Evolutionary conservation across 2,329 filamentous ascomycete genomes (phyloP).

Genomic region (Cladosporium sp.): DNA sequence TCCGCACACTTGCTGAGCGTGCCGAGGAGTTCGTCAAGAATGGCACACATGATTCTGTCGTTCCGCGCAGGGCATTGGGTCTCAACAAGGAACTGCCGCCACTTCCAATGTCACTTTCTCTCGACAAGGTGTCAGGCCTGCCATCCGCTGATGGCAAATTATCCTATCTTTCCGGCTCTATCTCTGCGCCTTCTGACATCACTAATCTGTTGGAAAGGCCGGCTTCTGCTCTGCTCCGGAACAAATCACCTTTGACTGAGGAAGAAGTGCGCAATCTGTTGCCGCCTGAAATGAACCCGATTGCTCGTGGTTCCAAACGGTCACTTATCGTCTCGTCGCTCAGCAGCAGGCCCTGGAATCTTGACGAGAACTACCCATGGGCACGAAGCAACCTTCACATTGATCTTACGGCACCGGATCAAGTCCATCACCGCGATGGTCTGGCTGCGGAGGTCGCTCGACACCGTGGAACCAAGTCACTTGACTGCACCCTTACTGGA

Average conservation of each 20-base stretch:
- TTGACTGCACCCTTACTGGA: conserved; percentile 27
- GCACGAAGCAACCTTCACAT: conserved; percentile 41
- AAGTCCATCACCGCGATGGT: conserved; percentile 34
- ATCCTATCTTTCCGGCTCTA: conserved; percentile 35
- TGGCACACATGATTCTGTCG: conserved; percentile 39
- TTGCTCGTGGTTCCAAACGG: conserved; percentile 34
- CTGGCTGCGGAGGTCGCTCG: conserved; percentile 31
- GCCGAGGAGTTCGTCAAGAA: conserved; percentile 40
- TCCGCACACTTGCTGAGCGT: conserved; percentile 39
- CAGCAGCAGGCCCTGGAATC: conserved; percentile 49
- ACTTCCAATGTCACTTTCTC: conserved; percentile 34
- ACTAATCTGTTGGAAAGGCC: conserved; percentile 29
- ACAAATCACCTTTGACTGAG: conserved; percentile 33
- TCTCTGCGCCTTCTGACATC: conserved; percentile 35
- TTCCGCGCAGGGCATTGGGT: conserved; percentile 23
- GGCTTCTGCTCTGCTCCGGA: conserved; percentile 32
- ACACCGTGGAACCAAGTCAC: conserved; percentile 30
- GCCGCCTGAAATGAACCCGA: conserved; percentile 36
- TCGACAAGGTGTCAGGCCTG: conserved; percentile 28
- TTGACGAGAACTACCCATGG: conserved; percentile 51
- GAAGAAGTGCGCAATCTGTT: conserved; percentile 35
- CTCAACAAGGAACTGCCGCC: conserved; percentile 40
- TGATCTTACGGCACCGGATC: conserved; percentile 40
- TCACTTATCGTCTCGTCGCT: conserved; percentile 37
- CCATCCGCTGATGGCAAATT: conserved; percentile 28